These are phyloP conservation scores for Kondoa subrosea DNA, from an alignment of 768 basidiomycete genomes.

Conservation along the genomic window DNA sequence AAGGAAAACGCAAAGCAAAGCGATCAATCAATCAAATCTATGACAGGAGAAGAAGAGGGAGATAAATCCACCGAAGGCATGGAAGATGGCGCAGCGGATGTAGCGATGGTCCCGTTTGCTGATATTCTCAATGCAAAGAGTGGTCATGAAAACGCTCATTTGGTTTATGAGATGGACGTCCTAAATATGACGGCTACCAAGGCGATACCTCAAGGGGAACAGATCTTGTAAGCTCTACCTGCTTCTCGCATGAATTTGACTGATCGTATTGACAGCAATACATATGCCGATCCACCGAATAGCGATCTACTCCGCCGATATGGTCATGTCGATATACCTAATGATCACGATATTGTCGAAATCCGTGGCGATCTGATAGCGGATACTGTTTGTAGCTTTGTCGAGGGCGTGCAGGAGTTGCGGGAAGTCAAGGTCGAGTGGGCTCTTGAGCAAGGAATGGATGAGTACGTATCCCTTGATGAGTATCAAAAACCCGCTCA, in stretches of 20 bases:
- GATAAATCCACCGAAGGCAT: constrained; percentile 32
- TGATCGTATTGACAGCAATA: constrained; percentile 56
- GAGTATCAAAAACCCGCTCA: neutral
- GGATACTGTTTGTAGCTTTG: constrained; percentile 26
- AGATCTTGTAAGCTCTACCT: constrained; percentile 49
- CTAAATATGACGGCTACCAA: constrained; percentile 70
- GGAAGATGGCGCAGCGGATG: constrained; percentile 46
- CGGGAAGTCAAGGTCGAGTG: constrained; percentile 58
- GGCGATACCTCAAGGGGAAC: constrained; percentile 55
- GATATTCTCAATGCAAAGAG: constrained; percentile 87
- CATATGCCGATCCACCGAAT: constrained; percentile 84
- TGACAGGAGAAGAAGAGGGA: constrained; percentile 22
- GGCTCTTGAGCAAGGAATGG: constrained; percentile 79
- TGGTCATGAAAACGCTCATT: constrained; percentile 65
- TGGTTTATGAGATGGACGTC: constrained; percentile 57
- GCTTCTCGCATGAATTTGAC: neutral
- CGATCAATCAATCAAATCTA: constrained; percentile 32
- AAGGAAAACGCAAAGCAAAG: constrained; percentile 42
- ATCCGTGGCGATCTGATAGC: constrained; percentile 22
- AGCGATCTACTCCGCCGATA: constrained; percentile 83
- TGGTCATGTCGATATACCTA: constrained; percentile 62
- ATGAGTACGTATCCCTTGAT: constrained; percentile 45
- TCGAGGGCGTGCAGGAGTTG: constrained; percentile 21
- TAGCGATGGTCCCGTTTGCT: constrained; percentile 88
- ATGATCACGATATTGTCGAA: constrained; percentile 26